Percentiles rank a stretch among this genome's conserved stretches.
phyloP scores from a whole-genome alignment of 345 rosid species.

The Gossypium anomalum region DNA sequence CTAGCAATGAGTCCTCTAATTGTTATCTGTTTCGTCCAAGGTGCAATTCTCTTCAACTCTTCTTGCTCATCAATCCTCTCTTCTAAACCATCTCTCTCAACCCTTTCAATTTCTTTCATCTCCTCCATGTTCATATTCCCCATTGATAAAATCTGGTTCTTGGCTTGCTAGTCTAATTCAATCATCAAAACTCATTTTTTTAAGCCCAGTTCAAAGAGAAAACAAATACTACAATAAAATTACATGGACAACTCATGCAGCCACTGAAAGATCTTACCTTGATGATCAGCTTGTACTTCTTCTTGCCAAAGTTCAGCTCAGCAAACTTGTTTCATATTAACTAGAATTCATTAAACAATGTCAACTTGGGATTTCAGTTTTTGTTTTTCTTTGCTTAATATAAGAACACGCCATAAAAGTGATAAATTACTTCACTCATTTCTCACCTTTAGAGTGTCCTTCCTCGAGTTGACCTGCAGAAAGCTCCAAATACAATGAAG shows the following conservation, averaged over 20 bases:
- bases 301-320: not conserved
- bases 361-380: not conserved
- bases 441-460: not conserved
- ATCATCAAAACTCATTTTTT: not conserved
- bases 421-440: not conserved
- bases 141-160: slow-evolving; percentile 10
- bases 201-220: not conserved
- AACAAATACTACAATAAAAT: not conserved
- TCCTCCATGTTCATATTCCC: slow-evolving; percentile 23
- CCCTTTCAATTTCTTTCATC: slow-evolving; percentile 27
- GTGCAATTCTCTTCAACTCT: slow-evolving; percentile 45
- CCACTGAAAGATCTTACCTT: not conserved
- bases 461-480: not conserved
- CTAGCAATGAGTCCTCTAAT: slow-evolving; percentile 69
- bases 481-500: not conserved
- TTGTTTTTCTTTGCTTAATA: not conserved
- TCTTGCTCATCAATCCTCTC: slow-evolving; percentile 34
- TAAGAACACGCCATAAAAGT: not conserved
- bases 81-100: slow-evolving; percentile 33
- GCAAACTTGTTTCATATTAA: not conserved
- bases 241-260: not conserved
- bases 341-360: not conserved
- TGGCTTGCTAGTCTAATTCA: not conserved
- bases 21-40: slow-evolving; percentile 87
- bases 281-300: not conserved